Conservation (phyloP, 2,329 filamentous ascomycete genomes). For the Bipolaris gigantea region DNA sequence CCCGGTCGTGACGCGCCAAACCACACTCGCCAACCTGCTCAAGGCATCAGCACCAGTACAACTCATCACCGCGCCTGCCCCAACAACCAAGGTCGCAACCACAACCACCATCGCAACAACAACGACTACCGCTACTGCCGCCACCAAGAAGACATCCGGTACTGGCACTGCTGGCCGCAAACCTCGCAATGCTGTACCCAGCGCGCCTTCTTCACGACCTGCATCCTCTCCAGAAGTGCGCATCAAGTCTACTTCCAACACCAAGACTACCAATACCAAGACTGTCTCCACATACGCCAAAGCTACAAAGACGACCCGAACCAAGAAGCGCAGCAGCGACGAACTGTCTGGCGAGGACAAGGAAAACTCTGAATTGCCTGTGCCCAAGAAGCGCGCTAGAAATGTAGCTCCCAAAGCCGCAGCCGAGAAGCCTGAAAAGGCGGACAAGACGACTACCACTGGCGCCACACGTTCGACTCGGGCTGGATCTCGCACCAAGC, state of each 20-base stretch:
- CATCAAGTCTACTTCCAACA: conserved; percentile 5
- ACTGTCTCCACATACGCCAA: conserved; percentile 8
- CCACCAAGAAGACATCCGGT: not conserved
- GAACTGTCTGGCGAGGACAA: conserved; percentile 34
- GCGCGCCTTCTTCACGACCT: conserved; percentile 6
- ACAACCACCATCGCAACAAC: not conserved
- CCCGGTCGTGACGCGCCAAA: conserved; percentile 74
- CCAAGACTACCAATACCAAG: conserved; percentile 22
- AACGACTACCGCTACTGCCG: not conserved
- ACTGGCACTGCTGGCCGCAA: conserved; percentile 12
- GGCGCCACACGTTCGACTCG: conserved; percentile 25
- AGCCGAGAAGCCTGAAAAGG: not conserved
- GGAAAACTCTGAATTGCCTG: conserved; percentile 31
- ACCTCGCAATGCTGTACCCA: conserved; percentile 12
- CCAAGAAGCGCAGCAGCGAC: conserved; percentile 33
- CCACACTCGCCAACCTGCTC: conserved; percentile 80
- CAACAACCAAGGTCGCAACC: conserved; percentile 11
- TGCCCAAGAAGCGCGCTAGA: conserved; percentile 26
- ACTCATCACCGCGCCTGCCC: conserved; percentile 10
- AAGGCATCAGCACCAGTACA: conserved; percentile 34
- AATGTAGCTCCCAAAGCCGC: conserved; percentile 14
- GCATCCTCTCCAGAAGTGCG: conserved; percentile 9
- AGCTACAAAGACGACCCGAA: conserved; percentile 16
- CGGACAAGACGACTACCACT: not conserved
- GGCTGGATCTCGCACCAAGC: conserved; percentile 28